Evolutionary conservation across 2,329 filamentous ascomycete species (phyloP).

Genomic region (Colletotrichum karsti): DNA sequence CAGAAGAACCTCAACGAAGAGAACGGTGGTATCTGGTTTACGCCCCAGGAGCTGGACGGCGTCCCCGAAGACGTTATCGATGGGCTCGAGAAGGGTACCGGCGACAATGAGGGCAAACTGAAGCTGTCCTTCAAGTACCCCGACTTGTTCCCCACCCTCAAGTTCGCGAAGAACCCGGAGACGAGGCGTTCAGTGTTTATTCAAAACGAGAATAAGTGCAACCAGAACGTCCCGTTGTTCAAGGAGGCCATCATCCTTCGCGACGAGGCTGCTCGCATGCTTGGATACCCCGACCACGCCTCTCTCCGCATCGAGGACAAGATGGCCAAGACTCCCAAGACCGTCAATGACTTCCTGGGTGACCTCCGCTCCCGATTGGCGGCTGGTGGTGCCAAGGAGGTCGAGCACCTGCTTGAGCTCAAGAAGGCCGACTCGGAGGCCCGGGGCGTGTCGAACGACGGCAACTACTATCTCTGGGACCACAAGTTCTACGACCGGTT

Average conservation of each 20-base stretch:
- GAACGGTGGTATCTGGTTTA: conserved; percentile 83
- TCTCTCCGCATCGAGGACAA: conserved; percentile 65
- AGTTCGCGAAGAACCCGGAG: conserved; percentile 77
- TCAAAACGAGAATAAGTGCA: conserved; percentile 84
- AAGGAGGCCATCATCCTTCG: conserved; percentile 63
- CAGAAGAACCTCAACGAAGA: conserved; percentile 87
- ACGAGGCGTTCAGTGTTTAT: conserved; percentile 76
- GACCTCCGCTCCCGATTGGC: conserved; percentile 74
- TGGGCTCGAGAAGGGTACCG: conserved; percentile 75
- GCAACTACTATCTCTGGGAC: conserved; percentile 85
- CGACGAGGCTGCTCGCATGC: conserved; percentile 63
- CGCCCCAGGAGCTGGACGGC: conserved; percentile 75
- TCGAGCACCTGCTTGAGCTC: conserved; percentile 73
- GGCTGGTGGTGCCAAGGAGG: conserved; percentile 76
- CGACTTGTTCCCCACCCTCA: conserved; percentile 79
- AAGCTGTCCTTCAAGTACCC: conserved; percentile 86
- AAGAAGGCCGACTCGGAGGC: conserved; percentile 76
- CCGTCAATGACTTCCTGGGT: conserved; percentile 65
- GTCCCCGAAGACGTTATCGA: conserved; percentile 76
- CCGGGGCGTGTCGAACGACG: conserved; percentile 67
- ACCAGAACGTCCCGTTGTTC: conserved; percentile 62
- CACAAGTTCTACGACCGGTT: conserved; percentile 81
- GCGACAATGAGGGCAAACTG: conserved; percentile 77
- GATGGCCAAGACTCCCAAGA: conserved; percentile 67
- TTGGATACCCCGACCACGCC: conserved; percentile 66